These are phyloP conservation scores for Kwoniella bestiolae DNA, from an alignment of 768 basidiomycete species.

Conservation along the genomic window DNA sequence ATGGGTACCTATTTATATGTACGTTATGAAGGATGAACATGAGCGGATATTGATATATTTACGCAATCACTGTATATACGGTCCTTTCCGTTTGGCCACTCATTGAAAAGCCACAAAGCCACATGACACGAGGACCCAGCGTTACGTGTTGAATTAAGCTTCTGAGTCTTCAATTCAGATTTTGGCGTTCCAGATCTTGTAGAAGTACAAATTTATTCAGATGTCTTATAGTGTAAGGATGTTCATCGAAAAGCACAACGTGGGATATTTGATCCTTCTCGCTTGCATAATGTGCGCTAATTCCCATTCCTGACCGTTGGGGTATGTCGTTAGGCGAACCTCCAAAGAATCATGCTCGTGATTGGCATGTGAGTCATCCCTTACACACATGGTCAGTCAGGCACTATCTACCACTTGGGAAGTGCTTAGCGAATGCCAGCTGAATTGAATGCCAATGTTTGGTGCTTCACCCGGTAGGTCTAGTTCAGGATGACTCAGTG, in stretches of 20 bases:
- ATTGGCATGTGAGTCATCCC: neutral
- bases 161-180: neutral
- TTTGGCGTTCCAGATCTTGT: neutral
- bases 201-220: neutral
- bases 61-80: neutral
- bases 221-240: too few species aligned
- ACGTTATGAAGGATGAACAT: too few species aligned
- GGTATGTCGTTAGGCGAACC: too few species aligned
- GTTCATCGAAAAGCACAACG: too few species aligned
- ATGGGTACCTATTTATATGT: neutral
- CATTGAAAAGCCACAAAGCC: constrained; percentile 1
- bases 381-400: neutral
- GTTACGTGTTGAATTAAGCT: neutral
- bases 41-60: neutral
- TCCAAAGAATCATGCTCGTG: too few species aligned
- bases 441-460: too few species aligned
- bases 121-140: neutral
- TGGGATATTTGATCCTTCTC: neutral
- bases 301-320: neutral
- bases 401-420: neutral
- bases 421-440: neutral
- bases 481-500: too few species aligned
- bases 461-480: too few species aligned
- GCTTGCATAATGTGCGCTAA: neutral
- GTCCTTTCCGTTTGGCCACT: neutral